Evolutionary conservation across 768 basidiomycete species (phyloP).

Genomic region (Collybia sordida): DNA sequence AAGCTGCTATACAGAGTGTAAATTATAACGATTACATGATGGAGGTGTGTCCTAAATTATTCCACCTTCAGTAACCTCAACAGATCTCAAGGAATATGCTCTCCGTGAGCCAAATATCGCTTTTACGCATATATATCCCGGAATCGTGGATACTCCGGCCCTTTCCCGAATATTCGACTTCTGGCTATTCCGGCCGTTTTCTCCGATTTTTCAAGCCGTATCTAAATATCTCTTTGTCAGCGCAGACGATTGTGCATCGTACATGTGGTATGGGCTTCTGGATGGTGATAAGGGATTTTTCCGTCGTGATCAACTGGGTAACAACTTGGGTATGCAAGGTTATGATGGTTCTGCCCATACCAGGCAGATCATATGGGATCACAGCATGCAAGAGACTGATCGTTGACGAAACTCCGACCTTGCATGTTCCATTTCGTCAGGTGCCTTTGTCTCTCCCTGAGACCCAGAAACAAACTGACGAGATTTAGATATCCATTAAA

Average conservation of each 20-base stretch:
- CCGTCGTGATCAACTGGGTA: constrained; percentile 4
- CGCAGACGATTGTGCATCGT: constrained; percentile 26
- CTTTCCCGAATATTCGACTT: constrained; percentile 6
- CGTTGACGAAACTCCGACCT: not conserved
- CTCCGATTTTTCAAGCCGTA: constrained; percentile 16
- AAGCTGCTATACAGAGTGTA: constrained; percentile 30
- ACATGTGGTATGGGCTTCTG: constrained; percentile 29
- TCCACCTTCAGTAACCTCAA: not conserved
- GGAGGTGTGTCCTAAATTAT: constrained; percentile 31
- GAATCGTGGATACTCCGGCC: constrained; percentile 30
- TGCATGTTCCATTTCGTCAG: not conserved
- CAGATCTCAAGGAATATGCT: constrained; percentile 31
- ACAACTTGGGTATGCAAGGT: constrained; percentile 2
- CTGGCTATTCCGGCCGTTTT: constrained; percentile 8
- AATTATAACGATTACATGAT: constrained; percentile 57
- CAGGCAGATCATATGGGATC: constrained; percentile 7
- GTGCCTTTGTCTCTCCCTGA: too few relatives aligned
- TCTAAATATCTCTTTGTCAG: constrained; percentile 19
- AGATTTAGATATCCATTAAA: too few relatives aligned
- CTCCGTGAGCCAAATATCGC: constrained; percentile 36
- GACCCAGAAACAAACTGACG: too few relatives aligned
- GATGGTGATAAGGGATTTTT: constrained; percentile 20
- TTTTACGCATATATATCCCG: constrained; percentile 45
- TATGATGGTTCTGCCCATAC: not conserved
- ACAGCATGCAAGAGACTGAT: not conserved